A percentile compares a stretch with the other conserved stretches of the same genome.
These are phyloP conservation scores for Coffea canephora DNA, from an alignment of 257 asterid genomes.

Conservation along the genomic window DNA sequence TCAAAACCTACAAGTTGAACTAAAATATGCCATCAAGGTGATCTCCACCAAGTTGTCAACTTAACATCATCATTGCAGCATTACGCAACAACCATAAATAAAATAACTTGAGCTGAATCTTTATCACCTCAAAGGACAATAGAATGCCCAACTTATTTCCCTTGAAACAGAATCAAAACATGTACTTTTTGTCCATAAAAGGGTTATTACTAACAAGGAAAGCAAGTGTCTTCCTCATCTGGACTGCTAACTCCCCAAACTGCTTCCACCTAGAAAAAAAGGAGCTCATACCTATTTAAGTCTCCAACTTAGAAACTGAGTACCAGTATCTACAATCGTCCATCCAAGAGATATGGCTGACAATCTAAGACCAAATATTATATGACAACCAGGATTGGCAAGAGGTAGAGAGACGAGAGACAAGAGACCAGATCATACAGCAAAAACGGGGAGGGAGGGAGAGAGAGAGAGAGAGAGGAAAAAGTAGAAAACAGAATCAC, in stretches of 20 bases:
- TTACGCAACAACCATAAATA: constrained; percentile 15
- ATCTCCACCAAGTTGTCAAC: constrained; percentile 28
- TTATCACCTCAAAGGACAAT: constrained; percentile 27
- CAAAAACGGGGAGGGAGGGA: background rate
- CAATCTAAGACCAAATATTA: constrained; percentile 22
- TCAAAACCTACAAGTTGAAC: constrained; percentile 22
- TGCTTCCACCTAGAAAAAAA: constrained; percentile 26
- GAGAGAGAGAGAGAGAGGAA: constrained; percentile 7
- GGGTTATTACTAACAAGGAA: constrained; percentile 12
- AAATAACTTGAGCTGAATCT: constrained; percentile 13
- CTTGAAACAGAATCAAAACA: constrained; percentile 18
- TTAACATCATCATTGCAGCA: constrained; percentile 24
- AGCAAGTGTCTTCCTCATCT: constrained; percentile 24
- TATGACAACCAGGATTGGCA: constrained; percentile 9
- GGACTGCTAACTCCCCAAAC: constrained; percentile 36
- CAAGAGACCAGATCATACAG: background rate
- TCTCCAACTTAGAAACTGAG: constrained; percentile 29
- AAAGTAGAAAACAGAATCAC: constrained; percentile 9
- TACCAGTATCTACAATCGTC: constrained; percentile 20
- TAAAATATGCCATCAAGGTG: constrained; percentile 24
- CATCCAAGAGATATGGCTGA: constrained; percentile 26
- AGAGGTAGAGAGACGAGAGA: constrained; percentile 15
- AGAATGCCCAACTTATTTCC: constrained; percentile 26
- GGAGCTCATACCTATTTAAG: constrained; percentile 22
- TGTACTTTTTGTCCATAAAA: constrained; percentile 25